Base-by-base conservation (phyloP, 1,284 basidiomycete species). In the Tausonia pullulans region DNA sequence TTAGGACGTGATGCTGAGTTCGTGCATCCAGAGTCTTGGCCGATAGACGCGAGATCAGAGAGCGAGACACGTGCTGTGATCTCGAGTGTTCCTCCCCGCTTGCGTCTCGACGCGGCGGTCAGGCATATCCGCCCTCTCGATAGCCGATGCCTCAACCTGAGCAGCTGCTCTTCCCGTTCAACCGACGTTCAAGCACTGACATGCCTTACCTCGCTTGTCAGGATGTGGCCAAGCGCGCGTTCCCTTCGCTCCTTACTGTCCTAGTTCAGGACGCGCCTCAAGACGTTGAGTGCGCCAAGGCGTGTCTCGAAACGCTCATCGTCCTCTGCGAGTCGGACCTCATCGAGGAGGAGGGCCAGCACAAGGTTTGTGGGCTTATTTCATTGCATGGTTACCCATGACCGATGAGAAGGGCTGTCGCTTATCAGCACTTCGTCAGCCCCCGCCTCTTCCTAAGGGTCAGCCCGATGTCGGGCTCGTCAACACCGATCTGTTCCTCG, bases 221-320 rank as follows among this genome's bases (percentile, higher is more conserved):
- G 77, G 90, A 95, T 66, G 87, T 96, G 27, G 91, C 89, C 10
- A 81, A 83, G 68, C 80, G 81, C 60, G 87, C 90, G 1, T 79
- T 97, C 13, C 78, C 81, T 5, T 86, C 88, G 1, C 81, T 96
- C 5, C 75, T 95, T 5, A 84, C 87, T 44, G 87, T 92, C 10
- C 79, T 95, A 49, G 81, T 86, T 69, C 88, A 87, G 68, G 93
- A 96, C 72, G 87, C 90, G 0, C 85, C 89, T 69, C 82, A 90
- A 61, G 93, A 97, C 74, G 80, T 84, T 8, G 93, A 96, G 71
- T 90, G 88, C 65, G 91, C 87, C 2, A 94, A 90, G 74, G 92
- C 91, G 8, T 85, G 87, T 7, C 78, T 97, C 69, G 93, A 96
- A 77, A 94, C 91, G 1, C 76, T 96, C 66, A 83, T 84, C 68